phyloP scores from a whole-genome alignment of 371 early-diverging fungal species.

The Vavraia culicis region DNA sequence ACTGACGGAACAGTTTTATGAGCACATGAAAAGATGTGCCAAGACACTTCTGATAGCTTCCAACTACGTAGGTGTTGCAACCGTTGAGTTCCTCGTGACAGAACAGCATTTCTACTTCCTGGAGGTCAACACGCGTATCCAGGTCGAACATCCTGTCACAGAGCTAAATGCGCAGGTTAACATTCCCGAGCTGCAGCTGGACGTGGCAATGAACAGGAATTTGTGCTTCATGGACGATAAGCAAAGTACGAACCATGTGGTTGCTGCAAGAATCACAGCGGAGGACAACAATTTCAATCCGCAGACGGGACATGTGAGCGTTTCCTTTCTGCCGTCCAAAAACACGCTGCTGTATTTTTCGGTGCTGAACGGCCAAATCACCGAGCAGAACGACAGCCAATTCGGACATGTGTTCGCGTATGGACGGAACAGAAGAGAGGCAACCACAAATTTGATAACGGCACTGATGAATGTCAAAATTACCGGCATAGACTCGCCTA shows the following conservation, averaged over 20 bases:
- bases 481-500: not conserved
- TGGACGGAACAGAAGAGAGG: conserved; percentile 56
- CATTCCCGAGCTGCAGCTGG: conserved; percentile 78
- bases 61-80: conserved; percentile 84
- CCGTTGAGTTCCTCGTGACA: conserved; percentile 80
- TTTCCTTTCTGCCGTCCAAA: conserved; percentile 68
- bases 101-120: conserved; percentile 72
- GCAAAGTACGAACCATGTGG: conserved; percentile 54
- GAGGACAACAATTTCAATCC: conserved; percentile 94
- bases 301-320: conserved; percentile 70
- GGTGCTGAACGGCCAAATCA: conserved; percentile 71
- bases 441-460: conserved; percentile 12
- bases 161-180: conserved; percentile 91
- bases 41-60: conserved; percentile 69
- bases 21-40: conserved; percentile 77
- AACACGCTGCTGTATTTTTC: conserved; percentile 96
- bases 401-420: conserved; percentile 94
- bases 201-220: conserved; percentile 57
- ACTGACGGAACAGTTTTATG: conserved; percentile 48
- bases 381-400: conserved; percentile 91
- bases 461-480: conserved; percentile 5
- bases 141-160: conserved; percentile 95
- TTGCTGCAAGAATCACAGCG: conserved; percentile 89
- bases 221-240: not conserved
- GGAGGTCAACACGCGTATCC: conserved; percentile 84